Percentiles rank a stretch among this genome's conserved stretches.
These are phyloP conservation scores for Kwoniella shivajii DNA, from an alignment of 1,284 basidiomycete species.

Conservation along the genomic window DNA sequence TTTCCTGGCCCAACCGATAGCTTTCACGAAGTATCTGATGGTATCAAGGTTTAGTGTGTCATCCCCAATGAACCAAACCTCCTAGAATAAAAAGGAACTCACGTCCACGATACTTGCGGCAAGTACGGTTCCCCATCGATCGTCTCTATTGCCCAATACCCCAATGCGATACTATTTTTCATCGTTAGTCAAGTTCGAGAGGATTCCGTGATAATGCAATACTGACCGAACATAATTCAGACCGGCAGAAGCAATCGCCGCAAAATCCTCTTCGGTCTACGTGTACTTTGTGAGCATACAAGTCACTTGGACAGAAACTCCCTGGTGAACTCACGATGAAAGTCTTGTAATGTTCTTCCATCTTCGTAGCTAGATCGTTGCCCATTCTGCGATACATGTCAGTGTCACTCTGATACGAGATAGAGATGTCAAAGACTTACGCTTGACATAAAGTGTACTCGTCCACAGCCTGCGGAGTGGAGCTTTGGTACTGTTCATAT, in stretches of 20 bases:
- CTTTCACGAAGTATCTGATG: conserved; percentile 66
- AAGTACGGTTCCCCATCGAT: conserved; percentile 79
- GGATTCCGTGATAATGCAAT: neutral
- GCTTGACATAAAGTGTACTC: conserved; percentile 68
- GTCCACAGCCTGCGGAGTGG: conserved; percentile 61
- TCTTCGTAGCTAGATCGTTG: conserved; percentile 58
- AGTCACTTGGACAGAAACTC: neutral
- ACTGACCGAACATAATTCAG: conserved; percentile 59
- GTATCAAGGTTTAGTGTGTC: neutral
- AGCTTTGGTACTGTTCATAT: conserved; percentile 62
- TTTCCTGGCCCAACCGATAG: conserved; percentile 80
- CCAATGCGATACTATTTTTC: conserved; percentile 66
- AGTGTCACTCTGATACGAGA: no score
- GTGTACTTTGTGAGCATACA: no score
- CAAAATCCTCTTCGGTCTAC: conserved; percentile 79
- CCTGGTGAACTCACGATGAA: conserved; percentile 60
- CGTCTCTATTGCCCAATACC: conserved; percentile 83
- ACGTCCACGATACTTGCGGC: conserved; percentile 71
- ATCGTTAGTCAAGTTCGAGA: conserved; percentile 65
- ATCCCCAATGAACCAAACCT: neutral
- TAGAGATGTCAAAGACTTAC: conserved; percentile 14
- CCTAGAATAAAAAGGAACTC: conserved; percentile 8
- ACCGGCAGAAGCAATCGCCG: conserved; percentile 82
- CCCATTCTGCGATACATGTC: conserved; percentile 59
- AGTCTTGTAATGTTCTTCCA: conserved; percentile 77